These are phyloP conservation scores for Fragaria vesca DNA, from an alignment of 306 rosid genomes.

Conservation along the genomic window DNA sequence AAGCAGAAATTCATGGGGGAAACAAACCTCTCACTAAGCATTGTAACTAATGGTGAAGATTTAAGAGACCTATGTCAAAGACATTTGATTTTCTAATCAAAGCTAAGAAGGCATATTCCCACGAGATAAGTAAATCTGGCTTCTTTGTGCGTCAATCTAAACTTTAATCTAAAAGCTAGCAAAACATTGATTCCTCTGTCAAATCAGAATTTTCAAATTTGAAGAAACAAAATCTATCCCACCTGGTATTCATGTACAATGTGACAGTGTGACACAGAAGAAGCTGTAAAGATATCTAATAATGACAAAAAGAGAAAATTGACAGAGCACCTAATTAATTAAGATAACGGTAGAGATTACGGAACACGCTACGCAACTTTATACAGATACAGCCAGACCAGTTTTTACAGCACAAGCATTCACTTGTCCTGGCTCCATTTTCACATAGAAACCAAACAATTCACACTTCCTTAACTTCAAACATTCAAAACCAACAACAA, in stretches of 20 bases:
- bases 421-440: not conserved
- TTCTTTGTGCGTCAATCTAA: not conserved
- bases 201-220: no score
- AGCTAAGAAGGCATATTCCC: not conserved
- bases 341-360: not conserved
- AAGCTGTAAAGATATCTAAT: not conserved
- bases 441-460: not conserved
- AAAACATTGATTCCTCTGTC: not conserved
- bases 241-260: not conserved
- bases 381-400: not conserved
- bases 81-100: not conserved
- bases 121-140: not conserved
- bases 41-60: not conserved
- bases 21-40: not conserved
- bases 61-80: not conserved
- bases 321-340: not conserved
- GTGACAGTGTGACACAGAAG: not conserved
- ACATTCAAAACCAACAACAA: not conserved
- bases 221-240: not conserved
- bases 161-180: not conserved
- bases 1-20: not conserved
- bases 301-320: not conserved
- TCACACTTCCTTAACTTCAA: not conserved
- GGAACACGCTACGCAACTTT: not conserved
- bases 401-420: not conserved